Evolutionary conservation across 805 yeast genomes (phyloP).

Genomic region (Pichia gijzeniarum): DNA sequence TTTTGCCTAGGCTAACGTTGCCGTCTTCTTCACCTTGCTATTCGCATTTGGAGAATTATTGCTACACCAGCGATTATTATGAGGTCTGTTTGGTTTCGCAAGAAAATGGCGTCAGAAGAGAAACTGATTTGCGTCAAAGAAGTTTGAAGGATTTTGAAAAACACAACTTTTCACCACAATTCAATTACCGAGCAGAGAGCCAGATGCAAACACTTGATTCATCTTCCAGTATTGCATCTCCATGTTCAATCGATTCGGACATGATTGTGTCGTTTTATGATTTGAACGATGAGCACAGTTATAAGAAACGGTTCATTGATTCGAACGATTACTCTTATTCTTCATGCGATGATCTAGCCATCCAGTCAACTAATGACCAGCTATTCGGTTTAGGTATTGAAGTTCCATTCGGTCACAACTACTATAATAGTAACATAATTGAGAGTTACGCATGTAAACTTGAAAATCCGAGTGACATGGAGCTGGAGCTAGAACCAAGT

Average conservation of each 20-base stretch:
- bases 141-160: no score
- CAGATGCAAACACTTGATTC: background rate
- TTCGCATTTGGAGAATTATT: background rate
- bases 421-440: background rate
- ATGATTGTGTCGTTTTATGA: background rate
- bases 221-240: background rate
- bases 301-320: no score
- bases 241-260: slow-evolving; percentile 3
- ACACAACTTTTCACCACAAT: no score
- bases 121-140: no score
- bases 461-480: slow-evolving; percentile 3
- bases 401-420: background rate
- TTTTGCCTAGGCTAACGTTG: background rate
- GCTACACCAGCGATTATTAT: slow-evolving; percentile 3
- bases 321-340: no score
- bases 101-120: background rate
- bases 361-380: background rate
- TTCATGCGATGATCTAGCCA: no score
- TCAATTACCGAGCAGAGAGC: no score
- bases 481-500: background rate
- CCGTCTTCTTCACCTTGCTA: background rate
- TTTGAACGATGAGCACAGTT: background rate
- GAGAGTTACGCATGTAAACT: slow-evolving; percentile 3
- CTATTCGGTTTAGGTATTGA: slow-evolving; percentile 2
- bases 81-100: slow-evolving; percentile 2